Base-by-base conservation (phyloP, 2,329 filamentous ascomycete species). In the Orbilia ellipsospora region DNA sequence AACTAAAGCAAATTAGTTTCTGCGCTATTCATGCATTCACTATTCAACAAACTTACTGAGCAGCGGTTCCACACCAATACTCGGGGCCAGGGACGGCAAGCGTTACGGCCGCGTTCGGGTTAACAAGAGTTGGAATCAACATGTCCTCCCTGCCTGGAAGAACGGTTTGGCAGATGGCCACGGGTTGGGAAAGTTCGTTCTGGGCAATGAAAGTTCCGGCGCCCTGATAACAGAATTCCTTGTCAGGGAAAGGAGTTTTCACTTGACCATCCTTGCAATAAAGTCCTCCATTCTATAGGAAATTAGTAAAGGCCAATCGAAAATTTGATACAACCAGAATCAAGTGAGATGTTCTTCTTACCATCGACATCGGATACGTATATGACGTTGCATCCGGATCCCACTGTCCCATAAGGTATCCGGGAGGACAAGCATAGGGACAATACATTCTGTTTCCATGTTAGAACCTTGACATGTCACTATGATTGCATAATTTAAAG, bases 371-470 rank as follows among this genome's bases (percentile, higher is more conserved):
- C 1, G 90, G 90, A 81, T 90, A 92, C 42, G 82, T 83, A 80
- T 93, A 94, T 2, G 84, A 83, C 4, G 85, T 88, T 2, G 91
- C 91, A 70, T 85, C 82, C 0, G 90, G 89, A 80, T 93, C 88
- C 92, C 92, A 94, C 82, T 94, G 92, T 77, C 89, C 88, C 85
- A 91, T 92, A 28, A 94, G 88, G 84, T 92, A 87, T 73, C 91
- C 91, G 0, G 91, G 82, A 73, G 89, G 90, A 81, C 92, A 94
- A 63, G 92, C 91, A 81, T 91, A 90, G 1, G 92, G 92, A 80
- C 92, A 94, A 82, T 90, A 93, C 78, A 82, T 87, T 72, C 88
- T 90, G 3, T 6, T 36, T 36, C 31, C 10, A 10, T 10, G 31
- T 36, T 36, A 36, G 31, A 36, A 36, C 10, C 31, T 36, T 36